These are phyloP conservation scores for Fusarium sulawesiense DNA, from an alignment of 2,329 filamentous ascomycete genomes.

Conservation along the genomic window DNA sequence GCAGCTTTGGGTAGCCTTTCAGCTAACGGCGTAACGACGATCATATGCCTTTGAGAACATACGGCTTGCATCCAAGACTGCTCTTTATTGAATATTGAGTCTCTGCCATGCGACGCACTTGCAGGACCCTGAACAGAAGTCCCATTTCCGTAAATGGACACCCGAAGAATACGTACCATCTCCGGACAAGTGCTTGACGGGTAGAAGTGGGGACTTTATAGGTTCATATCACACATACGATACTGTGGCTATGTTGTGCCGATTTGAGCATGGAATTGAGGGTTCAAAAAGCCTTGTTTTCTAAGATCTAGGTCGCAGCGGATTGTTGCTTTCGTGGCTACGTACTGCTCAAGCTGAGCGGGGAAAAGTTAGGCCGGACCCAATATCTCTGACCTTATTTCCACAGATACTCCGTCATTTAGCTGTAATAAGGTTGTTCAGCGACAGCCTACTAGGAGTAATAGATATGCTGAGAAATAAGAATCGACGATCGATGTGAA, in stretches of 20 bases:
- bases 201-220: neutral
- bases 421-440: too few species aligned
- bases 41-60: neutral
- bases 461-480: neutral
- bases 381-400: too few species aligned
- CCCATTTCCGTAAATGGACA: too few species aligned
- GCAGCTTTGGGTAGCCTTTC: neutral
- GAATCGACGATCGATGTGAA: too few species aligned
- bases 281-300: too few species aligned
- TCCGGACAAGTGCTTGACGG: accelerated
- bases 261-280: too few species aligned
- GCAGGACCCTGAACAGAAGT: neutral
- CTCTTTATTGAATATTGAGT: neutral
- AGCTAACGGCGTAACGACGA: neutral
- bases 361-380: too few species aligned
- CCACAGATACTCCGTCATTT: too few species aligned
- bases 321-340: too few species aligned
- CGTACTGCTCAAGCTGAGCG: too few species aligned
- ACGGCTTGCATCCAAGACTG: neutral
- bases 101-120: neutral
- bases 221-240: neutral
- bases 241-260: too few species aligned
- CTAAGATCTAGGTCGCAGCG: too few species aligned
- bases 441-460: neutral
- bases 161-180: neutral